Base-by-base conservation (phyloP, 257 asterid species). In the Jacaranda mimosifolia region DNA sequence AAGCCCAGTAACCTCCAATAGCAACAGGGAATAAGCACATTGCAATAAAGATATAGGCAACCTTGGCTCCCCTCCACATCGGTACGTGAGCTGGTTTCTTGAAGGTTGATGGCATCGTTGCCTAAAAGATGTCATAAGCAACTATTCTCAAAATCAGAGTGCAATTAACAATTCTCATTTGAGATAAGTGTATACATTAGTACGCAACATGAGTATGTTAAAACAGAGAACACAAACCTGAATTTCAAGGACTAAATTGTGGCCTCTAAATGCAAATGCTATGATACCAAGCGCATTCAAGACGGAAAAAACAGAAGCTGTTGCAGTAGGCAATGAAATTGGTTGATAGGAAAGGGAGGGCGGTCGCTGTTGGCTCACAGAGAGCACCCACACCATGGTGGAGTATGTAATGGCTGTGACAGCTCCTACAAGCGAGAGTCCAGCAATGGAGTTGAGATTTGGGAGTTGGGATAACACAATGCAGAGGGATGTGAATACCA, bases 41-140 rank as follows among this genome's bases (percentile, higher is more conserved):
- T 6, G 99, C 97, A 56, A 96, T 85, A 48, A 96, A 89, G 79
- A 83, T 74, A 51, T 93, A 93, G 3, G 99, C 97, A 57, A 96
- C 85, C 85, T 96, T 96, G 40, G 90, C 98, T 78, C 99, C 99
- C 81, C 91, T 93, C 99, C 99, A 96, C 98, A 93, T 96, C 0
- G 97, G 97, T 73, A 91, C 90, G 58, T 93, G 92, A 63, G 99
- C 98, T 5, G 99, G 98, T 80, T 92, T 95, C 89, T 96, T 93
- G 86, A 96, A 93, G 6, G 95, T 93, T 43, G 99, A 96, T 11
- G 99, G 99, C 99, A 96, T 96, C 17, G 99, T 96, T 19, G 99
- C 96, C 98, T 96, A 72, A 63, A 85, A 73, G 42, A 68, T 35
- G 51, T 49, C 66, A 79, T 2, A 18, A n/a, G 52, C 13, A 73